phyloP scores from a whole-genome alignment of 2,329 filamentous ascomycete genomes.

The Rutstroemia sydowiana region DNA sequence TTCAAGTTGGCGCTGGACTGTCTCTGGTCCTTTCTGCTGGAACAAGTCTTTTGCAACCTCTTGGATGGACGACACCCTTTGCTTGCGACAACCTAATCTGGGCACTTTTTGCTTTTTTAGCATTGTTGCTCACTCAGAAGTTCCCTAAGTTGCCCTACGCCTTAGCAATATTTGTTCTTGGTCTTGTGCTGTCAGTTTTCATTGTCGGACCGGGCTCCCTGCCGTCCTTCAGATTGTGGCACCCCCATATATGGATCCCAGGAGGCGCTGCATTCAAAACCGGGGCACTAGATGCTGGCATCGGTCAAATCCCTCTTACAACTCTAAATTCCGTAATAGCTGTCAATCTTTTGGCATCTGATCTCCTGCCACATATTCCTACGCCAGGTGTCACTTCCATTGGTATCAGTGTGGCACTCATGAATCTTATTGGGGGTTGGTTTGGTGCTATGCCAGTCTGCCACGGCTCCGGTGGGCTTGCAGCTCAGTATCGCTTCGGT shows the following conservation, averaged over 20 bases:
- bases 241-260: slow-evolving; percentile 45
- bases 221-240: slow-evolving; percentile 53
- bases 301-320: slow-evolving; percentile 85
- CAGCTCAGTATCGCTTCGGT: slow-evolving; percentile 86
- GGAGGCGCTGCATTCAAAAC: slow-evolving; percentile 37
- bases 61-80: slow-evolving; percentile 59
- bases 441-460: slow-evolving; percentile 95
- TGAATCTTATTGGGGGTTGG: slow-evolving; percentile 84
- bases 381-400: slow-evolving; percentile 68
- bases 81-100: slow-evolving; percentile 73
- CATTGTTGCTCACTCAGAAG: slow-evolving; percentile 60
- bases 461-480: slow-evolving; percentile 84
- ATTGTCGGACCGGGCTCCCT: slow-evolving; percentile 34
- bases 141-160: slow-evolving; percentile 70
- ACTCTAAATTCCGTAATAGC: slow-evolving; percentile 90
- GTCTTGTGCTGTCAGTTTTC: slow-evolving; percentile 56
- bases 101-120: slow-evolving; percentile 65
- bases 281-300: slow-evolving; percentile 45
- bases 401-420: slow-evolving; percentile 71
- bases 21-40: slow-evolving; percentile 76
- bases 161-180: slow-evolving; percentile 61
- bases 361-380: slow-evolving; percentile 64
- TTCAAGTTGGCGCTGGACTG: slow-evolving; percentile 86
- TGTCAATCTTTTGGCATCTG: slow-evolving; percentile 68
- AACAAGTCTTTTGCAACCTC: slow-evolving; percentile 54